Base-by-base conservation (phyloP, 2,329 filamentous ascomycete genomes). In the Xylaria sp. region DNA sequence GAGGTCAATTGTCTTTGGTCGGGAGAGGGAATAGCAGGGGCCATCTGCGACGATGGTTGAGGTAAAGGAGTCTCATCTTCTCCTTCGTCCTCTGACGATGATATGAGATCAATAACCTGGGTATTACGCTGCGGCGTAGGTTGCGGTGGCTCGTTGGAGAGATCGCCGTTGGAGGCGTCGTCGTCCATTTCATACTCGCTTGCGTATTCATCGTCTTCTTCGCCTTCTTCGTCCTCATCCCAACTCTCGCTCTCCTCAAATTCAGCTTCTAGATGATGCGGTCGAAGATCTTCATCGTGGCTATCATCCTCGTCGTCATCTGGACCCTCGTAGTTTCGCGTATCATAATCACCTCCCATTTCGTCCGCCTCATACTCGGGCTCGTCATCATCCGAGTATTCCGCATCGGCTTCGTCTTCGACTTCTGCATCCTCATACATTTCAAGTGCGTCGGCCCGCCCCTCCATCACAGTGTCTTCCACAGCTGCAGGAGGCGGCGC, bases 231-330 rank as follows among this genome's bases (percentile, higher is more conserved):
- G 16, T 58, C 60, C 29, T 63, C 63, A 19, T 60, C 60, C 59
- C 59, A 69, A 42, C 57, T 66, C 41, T 64, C 60, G 7, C 54
- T 63, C 43, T 66, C 62, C 20, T 62, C 61, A 20, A 70, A 68
- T 48, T 68, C 66, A 13, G 65, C 62, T 37, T 71, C 67, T n/a
- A 67, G 41, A 8, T 44, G 22, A 26, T 56, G 65, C 20, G 62
- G 48, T 42, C 54, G 49, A 17, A 68, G 49, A 44, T 69, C 68
- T 18, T 68, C 63, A 24, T 70, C 68, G 41, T 66, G 60, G 39
- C 63, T 67, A 45, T 68, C 69, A 18, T 70, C 69, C 26, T 70
- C 68, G 37, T 71, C 69, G 34, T 70, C 68, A 43, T 63, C 62
- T 39, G 66, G 67, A 2, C 60, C 60, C 18, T 59, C 51, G 39